Evolutionary conservation across 1,139 yeast species (phyloP), one percentile per base, ranked within the genome.

Genomic region (Candida sojae): DNA sequence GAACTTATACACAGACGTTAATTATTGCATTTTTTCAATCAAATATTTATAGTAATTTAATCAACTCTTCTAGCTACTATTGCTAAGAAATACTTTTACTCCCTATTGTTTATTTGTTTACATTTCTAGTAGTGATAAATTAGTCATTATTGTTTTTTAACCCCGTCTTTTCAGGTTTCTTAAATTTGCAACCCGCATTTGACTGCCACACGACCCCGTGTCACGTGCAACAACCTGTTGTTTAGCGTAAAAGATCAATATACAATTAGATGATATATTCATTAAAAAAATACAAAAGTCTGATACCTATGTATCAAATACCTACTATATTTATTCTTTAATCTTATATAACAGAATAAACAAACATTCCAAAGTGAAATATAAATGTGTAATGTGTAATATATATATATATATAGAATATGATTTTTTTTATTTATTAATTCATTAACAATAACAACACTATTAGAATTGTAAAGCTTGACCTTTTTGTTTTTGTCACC

Each of bases 401-500:
- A 17, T 17, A 25, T 40, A 30, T 39, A 42, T 42, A 29, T 42
- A 30, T 39, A 42, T 42, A 29, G 35, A 34, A 34, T 41, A 8
- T 34, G n/a, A 25, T 30, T n/a, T 31, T 17, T 17, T 17, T 29
- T 43, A 34, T 37, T 21, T 37, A 32, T 39, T 28, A 42, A 29
- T 38, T 43, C 47, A 45, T 39, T 44, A 48, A 47, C 36, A 48
- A 43, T 26, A 37, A 40, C 32, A 47, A 50, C 48, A 49, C 51
- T 48, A 73, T 84, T 86, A 89, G 79, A 89, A 89, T 84, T 89
- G 96, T 77, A 89, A 84, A 76, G 96, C 96, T 81, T 87, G 95
- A 77, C 98, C 99, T 92, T 93, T 93, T 84, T 93, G 98, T 84
- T 93, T 90, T 89, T 93, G 86, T 93, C 99, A 84, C 99, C 99